Evolutionary conservation across 768 basidiomycete genomes (phyloP).

Genomic region (Russula lepida): DNA sequence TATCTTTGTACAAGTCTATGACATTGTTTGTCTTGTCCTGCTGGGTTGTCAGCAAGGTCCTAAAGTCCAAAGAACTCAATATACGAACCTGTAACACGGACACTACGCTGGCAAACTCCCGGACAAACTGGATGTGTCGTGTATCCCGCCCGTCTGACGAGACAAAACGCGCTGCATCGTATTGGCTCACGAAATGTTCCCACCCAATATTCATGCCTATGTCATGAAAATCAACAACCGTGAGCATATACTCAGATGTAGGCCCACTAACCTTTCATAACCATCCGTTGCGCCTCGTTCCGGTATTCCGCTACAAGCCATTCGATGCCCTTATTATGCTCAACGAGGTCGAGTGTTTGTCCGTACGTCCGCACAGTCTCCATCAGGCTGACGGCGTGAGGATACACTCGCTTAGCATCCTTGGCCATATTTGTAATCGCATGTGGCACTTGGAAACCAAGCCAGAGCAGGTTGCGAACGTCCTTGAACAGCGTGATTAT

Average conservation of each 20-base stretch:
- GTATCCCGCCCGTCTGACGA: slow-evolving; percentile 76
- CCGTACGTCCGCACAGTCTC: slow-evolving; percentile 98
- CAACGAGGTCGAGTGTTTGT: slow-evolving; percentile 88
- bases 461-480: slow-evolving; percentile 90
- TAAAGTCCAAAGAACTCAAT: not conserved
- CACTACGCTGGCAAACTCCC: slow-evolving; percentile 90
- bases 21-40: slow-evolving; percentile 93
- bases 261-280: slow-evolving; percentile 62
- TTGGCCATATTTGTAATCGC: slow-evolving; percentile 94
- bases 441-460: slow-evolving; percentile 93
- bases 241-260: not conserved
- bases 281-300: slow-evolving; percentile 90
- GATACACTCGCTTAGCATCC: slow-evolving; percentile 97
- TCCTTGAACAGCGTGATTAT: slow-evolving; percentile 99
- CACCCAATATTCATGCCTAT: slow-evolving; percentile 91
- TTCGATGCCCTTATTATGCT: slow-evolving; percentile 84
- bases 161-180: slow-evolving; percentile 72
- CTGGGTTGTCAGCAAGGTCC: slow-evolving; percentile 1
- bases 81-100: slow-evolving; percentile 72
- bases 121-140: slow-evolving; percentile 86
- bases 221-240: not conserved
- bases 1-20: slow-evolving; percentile 85
- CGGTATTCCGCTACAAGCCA: slow-evolving; percentile 93
- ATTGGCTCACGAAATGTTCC: slow-evolving; percentile 96
- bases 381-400: slow-evolving; percentile 96